Evolutionary conservation across 306 rosid species (phyloP), one percentile per base, ranked within the genome.

Genomic region (Carpinus viminea): DNA sequence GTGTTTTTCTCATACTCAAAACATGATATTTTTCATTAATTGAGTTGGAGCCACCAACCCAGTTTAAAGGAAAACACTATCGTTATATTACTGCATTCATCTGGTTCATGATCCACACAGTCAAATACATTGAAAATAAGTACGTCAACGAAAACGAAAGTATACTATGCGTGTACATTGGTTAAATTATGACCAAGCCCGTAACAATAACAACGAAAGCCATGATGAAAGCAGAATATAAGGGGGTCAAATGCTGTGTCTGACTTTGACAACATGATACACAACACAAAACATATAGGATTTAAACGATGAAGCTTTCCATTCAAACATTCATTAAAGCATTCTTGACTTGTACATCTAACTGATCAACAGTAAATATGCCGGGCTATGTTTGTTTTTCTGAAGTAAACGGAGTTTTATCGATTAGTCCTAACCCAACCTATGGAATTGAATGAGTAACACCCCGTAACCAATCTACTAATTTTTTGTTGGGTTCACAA

Each of bases 131-230:
- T 53, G 59, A 47, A 12, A 4, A 53, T 18, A 53, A 17, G 59
- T 18, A 16, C 17, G 20, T 18, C 21, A 53, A 53, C 4, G 59
- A 50, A 15, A 50, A 50, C 54, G 12, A 50, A 50, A 50, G 54
- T 12, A 50, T 50, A 53, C 59, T 17, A 36, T 3, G 53, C 74
- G 3, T 21, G 3, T 21, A 9, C 51, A 43, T 6, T 69, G 10
- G 56, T 78, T 61, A 76, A 52, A 57, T 79, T 68, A 28, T 13
- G 86, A 78, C 81, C 81, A 71, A 61, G 74, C 72, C 65, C 55
- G 9, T 4, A 4, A 13, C 51, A 52, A 46, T 12, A 4, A 12
- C 31, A 73, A 61, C 12, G 52, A 11, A 36, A 57, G 64, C 64
- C 64, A 21, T 4, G 34, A 21, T 0, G 64, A 20, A 9, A 57